A percentile compares a stretch with the other conserved stretches of the same genome.
Conservation (phyloP, 2,329 filamentous ascomycete species). For the Fusarium sublunatum region DNA sequence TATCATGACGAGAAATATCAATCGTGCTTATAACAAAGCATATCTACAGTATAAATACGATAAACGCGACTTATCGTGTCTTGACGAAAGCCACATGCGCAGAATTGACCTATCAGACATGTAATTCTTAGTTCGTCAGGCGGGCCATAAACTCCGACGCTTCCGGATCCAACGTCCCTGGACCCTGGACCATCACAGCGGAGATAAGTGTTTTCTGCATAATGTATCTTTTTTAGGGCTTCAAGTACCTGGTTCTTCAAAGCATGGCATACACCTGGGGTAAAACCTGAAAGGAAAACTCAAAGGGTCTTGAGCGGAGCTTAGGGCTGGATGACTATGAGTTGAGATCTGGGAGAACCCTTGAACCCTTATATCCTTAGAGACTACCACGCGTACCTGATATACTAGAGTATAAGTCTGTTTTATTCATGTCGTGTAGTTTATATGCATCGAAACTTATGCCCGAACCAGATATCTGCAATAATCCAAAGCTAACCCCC, state of each 20-base stretch:
- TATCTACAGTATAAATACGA: neutral
- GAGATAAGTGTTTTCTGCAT: no score
- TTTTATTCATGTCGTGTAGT: conserved; percentile 28
- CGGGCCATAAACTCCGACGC: conserved; percentile 20
- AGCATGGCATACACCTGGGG: conserved; percentile 23
- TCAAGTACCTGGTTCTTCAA: conserved; percentile 25
- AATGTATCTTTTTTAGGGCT: conserved; percentile 28
- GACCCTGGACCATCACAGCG: no score
- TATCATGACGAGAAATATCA: conserved; percentile 4
- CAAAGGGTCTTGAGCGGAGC: conserved; percentile 8
- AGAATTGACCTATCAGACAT: no score
- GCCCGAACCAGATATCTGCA: conserved; percentile 8
- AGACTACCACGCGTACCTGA: conserved; percentile 14
- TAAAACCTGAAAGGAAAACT: conserved; percentile 1
- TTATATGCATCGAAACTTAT: conserved; percentile 1
- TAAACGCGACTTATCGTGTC: conserved; percentile 6
- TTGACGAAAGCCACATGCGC: conserved; percentile 20
- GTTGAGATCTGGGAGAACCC: conserved; percentile 3
- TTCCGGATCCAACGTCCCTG: no score
- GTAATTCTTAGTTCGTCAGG: no score
- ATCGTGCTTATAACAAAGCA: neutral
- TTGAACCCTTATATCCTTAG: conserved; percentile 2
- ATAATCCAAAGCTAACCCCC: neutral
- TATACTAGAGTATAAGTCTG: neutral
- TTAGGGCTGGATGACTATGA: conserved; percentile 20